Evolutionary conservation across 176 grass and related monocot genomes (phyloP).

Genomic region (Pontederia crassipes): DNA sequence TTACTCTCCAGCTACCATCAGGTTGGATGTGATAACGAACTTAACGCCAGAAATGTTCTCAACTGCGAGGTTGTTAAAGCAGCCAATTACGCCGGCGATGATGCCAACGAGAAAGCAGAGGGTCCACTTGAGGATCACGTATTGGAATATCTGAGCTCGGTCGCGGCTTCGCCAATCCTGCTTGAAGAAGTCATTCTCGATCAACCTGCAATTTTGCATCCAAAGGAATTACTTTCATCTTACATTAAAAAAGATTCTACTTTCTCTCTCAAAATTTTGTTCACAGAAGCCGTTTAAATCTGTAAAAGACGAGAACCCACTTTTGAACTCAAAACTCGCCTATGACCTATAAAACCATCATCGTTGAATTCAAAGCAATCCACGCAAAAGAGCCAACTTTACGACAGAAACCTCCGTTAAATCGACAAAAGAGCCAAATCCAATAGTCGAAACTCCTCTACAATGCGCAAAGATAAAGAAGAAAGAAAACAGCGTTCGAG

Average conservation of each 20-base stretch:
- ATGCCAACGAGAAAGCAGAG: constrained; percentile 73
- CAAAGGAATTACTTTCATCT: neutral
- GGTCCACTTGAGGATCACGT: constrained; percentile 73
- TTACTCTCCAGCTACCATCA: constrained; percentile 64
- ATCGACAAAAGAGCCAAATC: too few species aligned
- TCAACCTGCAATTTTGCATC: constrained; percentile 32
- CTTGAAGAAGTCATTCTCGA: constrained; percentile 88
- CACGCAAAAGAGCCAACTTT: too few species aligned
- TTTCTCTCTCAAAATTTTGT: constrained; percentile 2
- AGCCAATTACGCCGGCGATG: constrained; percentile 43
- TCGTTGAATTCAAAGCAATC: too few species aligned
- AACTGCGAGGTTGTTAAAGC: constrained; percentile 71
- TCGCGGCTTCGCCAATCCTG: constrained; percentile 71
- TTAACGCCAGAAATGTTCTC: constrained; percentile 91
- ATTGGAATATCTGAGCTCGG: constrained; percentile 45
- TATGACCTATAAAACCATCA: too few species aligned
- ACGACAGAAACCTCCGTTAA: too few species aligned
- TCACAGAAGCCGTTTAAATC: neutral
- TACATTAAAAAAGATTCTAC: neutral
- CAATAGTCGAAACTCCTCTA: neutral
- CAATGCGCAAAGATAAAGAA: neutral
- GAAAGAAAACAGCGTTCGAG: neutral
- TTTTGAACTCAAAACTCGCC: too few species aligned
- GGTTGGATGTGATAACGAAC: constrained; percentile 72
- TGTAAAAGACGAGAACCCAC: too few species aligned